Evolutionary conservation across 192 early-diverging fungal genomes (phyloP), one percentile per base, ranked within the genome.

Genomic region (Dissophora ornata): DNA sequence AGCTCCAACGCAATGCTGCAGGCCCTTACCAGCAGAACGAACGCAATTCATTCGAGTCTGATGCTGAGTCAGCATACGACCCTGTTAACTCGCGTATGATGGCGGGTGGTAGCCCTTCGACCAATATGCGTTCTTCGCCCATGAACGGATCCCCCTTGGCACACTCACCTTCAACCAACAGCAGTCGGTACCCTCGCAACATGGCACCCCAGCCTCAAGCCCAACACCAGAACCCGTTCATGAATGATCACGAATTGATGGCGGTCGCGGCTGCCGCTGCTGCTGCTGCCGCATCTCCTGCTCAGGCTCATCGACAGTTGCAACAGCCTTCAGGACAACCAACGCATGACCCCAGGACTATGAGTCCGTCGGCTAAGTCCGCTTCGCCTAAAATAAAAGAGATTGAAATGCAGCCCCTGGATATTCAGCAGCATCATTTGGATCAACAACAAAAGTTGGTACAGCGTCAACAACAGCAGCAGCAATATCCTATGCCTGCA

Each of bases 331-430:
- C 30, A 21, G n/a, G 16, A 1, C 42, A 62, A 22, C 21, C 2
- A 21, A 9, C 46, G 21, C 63, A 22, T 46, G 46, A 28, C 18
- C 62, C 62, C 42, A 15, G 13, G 12, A 51, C 11, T 36, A 44
- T 36, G 34, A 68, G 52, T 19, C 51, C 36, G 10, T 12, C 34
- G 21, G 38, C 50, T 0, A 25, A 44, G 15, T 45, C 41, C 2
- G 67, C 57, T 9, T 40, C 67, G 28, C 67, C 67, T n/a, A 51
- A 54, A 16, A 40, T 57, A 33, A 68, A 59, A 25, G 59, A 61
- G 33, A 62, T 71, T 49, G 69, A 71, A 24, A 62, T 71, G 70
- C 62, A 74, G 44, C 62, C 48, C 2, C 24, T 75, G 38, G 71
- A 67, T 61, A 55, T 67, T 40, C 70, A 74, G 41, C 70, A 74